Base-by-base conservation (phyloP, 2,329 filamentous ascomycete species). In the Trichoderma harzianum region DNA sequence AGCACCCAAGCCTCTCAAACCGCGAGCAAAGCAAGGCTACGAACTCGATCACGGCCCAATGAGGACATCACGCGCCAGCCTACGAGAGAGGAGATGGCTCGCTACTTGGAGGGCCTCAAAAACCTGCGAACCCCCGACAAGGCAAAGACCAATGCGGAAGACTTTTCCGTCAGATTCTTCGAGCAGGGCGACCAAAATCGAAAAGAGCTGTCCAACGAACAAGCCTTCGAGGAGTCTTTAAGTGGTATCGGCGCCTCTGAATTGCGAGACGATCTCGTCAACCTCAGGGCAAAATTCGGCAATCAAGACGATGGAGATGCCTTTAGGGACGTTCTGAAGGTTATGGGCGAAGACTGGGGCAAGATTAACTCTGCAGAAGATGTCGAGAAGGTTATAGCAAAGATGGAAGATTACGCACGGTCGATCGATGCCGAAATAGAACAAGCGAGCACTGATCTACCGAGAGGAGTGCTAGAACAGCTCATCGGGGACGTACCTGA, bases 111-210 rank as follows among this genome's bases (percentile, higher is more conserved):
- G 24, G 76, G 76, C 5, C 76, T 80, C 16, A 74, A 76, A 51
- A 75, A 76, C 3, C 69, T 81, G 30, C 75, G 75, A 30, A 72
- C 73, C 26, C 62, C 74, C 1, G 74, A 74, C 12, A 74, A 75
- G 14, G 63, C 72, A 12, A 67, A 77, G 10, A 62, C 76, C 7
- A 47, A 66, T 1, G 72, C 65, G n/a, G 68, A 73, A 7, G 72
- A 77, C 18, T 80, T 79, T 43, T 78, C 79, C 3, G 80, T 87
- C 12, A 81, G 83, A 10, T 87, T 82, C 75, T 88, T 86, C 73
- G 85, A 88, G 69, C 83, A 87, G 75, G 81, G 81, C 16, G 79
- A 80, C 3, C 74, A 78, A 34, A 75, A 76, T 8, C 75, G 85
- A 14, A 81, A 78, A 18, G 81, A 82, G 73, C 77, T 87, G 21